Conservation (phyloP, 805 yeast species). For the Ogataea methylovora region DNA sequence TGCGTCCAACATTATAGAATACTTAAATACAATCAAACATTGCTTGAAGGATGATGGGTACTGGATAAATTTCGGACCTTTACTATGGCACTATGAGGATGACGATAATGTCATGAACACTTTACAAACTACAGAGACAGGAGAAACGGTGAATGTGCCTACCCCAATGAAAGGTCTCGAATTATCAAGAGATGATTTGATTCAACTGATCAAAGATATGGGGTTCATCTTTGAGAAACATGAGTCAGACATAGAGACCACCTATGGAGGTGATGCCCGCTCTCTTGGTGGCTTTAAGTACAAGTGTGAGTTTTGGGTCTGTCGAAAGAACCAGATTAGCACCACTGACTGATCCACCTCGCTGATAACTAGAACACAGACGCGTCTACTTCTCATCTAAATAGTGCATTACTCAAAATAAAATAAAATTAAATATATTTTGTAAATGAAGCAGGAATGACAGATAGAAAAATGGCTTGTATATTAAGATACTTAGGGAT, state of each 20-base stretch:
- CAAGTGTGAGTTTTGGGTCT: constrained; percentile 66
- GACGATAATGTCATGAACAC: constrained; percentile 26
- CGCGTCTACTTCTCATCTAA: no score
- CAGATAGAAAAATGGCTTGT: no score
- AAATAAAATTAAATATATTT: neutral
- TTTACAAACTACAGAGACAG: constrained; percentile 13
- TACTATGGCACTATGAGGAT: constrained; percentile 66
- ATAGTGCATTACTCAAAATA: neutral
- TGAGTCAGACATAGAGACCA: constrained; percentile 36
- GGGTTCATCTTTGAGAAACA: constrained; percentile 46
- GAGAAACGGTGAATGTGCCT: constrained; percentile 15
- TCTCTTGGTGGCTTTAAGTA: constrained; percentile 50
- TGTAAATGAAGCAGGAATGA: no score
- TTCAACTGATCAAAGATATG: constrained; percentile 32
- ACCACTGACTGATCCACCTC: no score
- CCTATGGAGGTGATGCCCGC: constrained; percentile 45
- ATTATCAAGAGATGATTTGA: constrained; percentile 46
- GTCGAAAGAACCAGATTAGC: no score
- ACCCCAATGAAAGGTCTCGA: constrained; percentile 50
- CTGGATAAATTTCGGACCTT: constrained; percentile 66
- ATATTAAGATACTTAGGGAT: no score
- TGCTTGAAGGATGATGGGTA: constrained; percentile 37
- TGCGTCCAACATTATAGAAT: constrained; percentile 51
- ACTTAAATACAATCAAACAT: constrained; percentile 39
- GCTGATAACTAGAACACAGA: no score